Percentiles rank a stretch among this genome's conserved stretches.
Conservation (phyloP, 2,329 filamentous ascomycete species). For the Penicillium sp. region DNA sequence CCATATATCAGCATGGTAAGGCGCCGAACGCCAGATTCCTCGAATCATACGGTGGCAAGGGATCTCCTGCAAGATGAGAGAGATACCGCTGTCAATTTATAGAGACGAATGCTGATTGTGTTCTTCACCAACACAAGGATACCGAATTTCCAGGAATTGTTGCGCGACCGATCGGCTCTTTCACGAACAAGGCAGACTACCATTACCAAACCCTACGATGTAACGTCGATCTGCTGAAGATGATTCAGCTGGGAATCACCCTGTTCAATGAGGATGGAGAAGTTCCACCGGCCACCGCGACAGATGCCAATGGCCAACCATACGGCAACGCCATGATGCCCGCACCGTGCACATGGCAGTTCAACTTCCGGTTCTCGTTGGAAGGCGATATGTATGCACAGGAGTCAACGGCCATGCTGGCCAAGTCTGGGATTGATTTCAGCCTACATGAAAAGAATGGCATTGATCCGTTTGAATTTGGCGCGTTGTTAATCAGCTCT, state of each 20-base stretch:
- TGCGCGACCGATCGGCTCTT: conserved; percentile 89
- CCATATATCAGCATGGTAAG: conserved; percentile 97
- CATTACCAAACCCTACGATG: conserved; percentile 97
- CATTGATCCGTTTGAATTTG: conserved; percentile 88
- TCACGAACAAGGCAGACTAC: conserved; percentile 94
- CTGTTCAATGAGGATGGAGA: conserved; percentile 91
- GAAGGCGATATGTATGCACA: conserved; percentile 98
- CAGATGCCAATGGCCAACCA: conserved; percentile 53
- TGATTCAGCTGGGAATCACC: conserved; percentile 95
- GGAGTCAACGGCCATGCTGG: conserved; percentile 87
- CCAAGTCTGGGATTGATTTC: conserved; percentile 92
- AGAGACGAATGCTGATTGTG: conserved; percentile 20
- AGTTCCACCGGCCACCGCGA: conserved; percentile 72
- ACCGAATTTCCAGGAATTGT: conserved; percentile 99
- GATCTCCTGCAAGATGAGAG: neutral
- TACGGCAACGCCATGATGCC: conserved; percentile 57
- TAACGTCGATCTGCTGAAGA: conserved; percentile 96
- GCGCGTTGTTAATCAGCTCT: conserved; percentile 85
- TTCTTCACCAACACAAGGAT: conserved; percentile 61
- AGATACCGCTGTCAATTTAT: neutral
- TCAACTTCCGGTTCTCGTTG: conserved; percentile 96
- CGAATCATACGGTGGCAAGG: neutral
- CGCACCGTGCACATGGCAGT: conserved; percentile 93
- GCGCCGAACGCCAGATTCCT: neutral
- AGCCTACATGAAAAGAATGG: conserved; percentile 80